Evolutionary conservation across 2,329 filamentous ascomycete genomes (phyloP).

Genomic region (Leptographium wingfieldii): DNA sequence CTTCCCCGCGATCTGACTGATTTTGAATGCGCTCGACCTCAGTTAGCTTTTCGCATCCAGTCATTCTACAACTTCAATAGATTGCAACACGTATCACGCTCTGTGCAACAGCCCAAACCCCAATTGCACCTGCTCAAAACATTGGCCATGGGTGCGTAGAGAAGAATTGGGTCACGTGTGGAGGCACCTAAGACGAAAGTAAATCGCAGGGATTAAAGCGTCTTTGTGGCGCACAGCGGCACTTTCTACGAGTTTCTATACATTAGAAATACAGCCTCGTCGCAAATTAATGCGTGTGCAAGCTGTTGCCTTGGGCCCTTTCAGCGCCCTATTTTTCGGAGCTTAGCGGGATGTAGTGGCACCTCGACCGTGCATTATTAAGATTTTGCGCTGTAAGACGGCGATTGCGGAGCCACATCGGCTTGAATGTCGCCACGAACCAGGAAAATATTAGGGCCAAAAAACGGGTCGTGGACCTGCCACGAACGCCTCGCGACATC

Average conservation of each 20-base stretch:
- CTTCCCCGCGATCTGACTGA: conserved; percentile 7
- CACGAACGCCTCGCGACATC: conserved; percentile 5
- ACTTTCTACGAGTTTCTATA: background rate
- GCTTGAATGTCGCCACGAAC: background rate
- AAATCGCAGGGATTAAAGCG: background rate
- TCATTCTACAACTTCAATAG: no score
- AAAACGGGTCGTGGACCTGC: conserved; percentile 9
- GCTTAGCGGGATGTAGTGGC: conserved; percentile 4
- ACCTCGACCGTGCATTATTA: conserved; percentile 10
- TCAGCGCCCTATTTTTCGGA: conserved; percentile 1
- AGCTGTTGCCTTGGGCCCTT: conserved; percentile 5
- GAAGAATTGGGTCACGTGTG: background rate
- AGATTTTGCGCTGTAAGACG: conserved; percentile 4
- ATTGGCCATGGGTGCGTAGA: background rate
- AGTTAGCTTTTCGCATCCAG: background rate
- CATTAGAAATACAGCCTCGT: background rate
- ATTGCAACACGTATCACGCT: no score
- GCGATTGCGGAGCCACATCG: conserved; percentile 10
- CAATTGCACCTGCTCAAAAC: background rate
- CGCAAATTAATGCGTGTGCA: background rate
- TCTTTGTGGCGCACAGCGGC: no score
- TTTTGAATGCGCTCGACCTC: background rate
- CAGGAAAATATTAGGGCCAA: conserved; percentile 3
- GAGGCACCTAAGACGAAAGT: background rate
- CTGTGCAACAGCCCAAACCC: background rate